These are phyloP conservation scores for Nigrograna mackinnonii DNA, from an alignment of 2,329 filamentous ascomycete species.

Conservation along the genomic window DNA sequence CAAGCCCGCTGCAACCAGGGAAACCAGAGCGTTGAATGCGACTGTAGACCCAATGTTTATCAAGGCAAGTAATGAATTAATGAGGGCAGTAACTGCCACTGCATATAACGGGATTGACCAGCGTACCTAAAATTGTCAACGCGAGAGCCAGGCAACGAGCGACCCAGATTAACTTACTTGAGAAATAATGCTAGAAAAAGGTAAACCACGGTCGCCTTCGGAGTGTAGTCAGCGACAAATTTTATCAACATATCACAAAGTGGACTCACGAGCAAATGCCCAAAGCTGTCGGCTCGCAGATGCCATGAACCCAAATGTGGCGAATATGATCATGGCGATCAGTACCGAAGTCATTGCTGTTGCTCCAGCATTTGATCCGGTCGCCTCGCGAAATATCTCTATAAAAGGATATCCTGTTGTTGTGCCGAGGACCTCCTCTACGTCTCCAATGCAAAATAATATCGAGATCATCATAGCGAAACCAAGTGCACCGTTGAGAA, in stretches of 20 bases:
- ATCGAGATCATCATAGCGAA: constrained; percentile 30
- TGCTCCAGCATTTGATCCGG: constrained; percentile 36
- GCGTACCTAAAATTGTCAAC: too few relatives aligned
- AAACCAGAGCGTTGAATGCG: constrained; percentile 21
- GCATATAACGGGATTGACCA: constrained; percentile 41
- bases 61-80: constrained; percentile 39
- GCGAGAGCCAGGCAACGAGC: constrained; percentile 30
- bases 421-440: constrained; percentile 18
- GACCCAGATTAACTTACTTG: constrained; percentile 19
- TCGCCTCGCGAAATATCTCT: constrained; percentile 44
- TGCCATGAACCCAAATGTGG: constrained; percentile 41
- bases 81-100: constrained; percentile 25
- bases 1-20: constrained; percentile 16
- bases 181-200: constrained; percentile 28
- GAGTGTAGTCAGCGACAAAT: not conserved
- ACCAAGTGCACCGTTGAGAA: constrained; percentile 35
- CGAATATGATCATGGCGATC: constrained; percentile 34
- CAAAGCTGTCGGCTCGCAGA: constrained; percentile 42
- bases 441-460: constrained; percentile 30
- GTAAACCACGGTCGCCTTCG: constrained; percentile 22
- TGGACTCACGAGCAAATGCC: constrained; percentile 43
- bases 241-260: not conserved
- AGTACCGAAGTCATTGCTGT: constrained; percentile 46
- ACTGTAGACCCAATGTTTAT: constrained; percentile 47
- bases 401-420: constrained; percentile 47